Percentiles rank a stretch among this genome's conserved stretches.
Conservation (phyloP, 768 basidiomycete genomes). For the Podaxis rugospora region DNA sequence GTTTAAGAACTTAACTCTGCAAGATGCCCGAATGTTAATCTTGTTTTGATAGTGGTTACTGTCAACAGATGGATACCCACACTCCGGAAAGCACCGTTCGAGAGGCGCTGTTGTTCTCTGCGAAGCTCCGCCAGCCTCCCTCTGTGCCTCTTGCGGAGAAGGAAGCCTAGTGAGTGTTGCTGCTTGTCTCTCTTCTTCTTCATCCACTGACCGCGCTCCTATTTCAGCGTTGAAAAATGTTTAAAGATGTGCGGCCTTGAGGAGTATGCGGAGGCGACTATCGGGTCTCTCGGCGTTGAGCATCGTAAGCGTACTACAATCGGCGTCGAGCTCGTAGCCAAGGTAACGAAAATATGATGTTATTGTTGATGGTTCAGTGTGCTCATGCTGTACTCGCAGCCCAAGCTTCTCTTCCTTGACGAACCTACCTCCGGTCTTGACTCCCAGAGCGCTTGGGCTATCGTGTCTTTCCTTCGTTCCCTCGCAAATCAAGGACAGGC, state of each 20-base stretch:
- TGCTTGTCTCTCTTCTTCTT: neutral
- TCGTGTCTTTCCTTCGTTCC: slow-evolving; percentile 68
- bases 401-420: slow-evolving; percentile 80
- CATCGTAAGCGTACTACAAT: slow-evolving; percentile 82
- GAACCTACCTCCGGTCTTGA: slow-evolving; percentile 89
- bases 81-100: slow-evolving; percentile 74
- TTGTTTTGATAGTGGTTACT: slow-evolving; percentile 48
- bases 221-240: slow-evolving; percentile 38
- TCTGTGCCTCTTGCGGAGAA: slow-evolving; percentile 67
- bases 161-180: slow-evolving; percentile 62
- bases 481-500: slow-evolving; percentile 82
- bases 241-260: slow-evolving; percentile 64
- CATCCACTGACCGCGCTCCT: neutral
- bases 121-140: slow-evolving; percentile 72
- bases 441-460: slow-evolving; percentile 85
- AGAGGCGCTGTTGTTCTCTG: slow-evolving; percentile 80
- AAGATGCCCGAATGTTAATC: neutral
- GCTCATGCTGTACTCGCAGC: slow-evolving; percentile 34
- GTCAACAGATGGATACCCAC: slow-evolving; percentile 84
- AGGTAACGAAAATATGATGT: slow-evolving; percentile 35
- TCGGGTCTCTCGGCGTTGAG: slow-evolving; percentile 65
- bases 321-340: slow-evolving; percentile 84
- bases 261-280: slow-evolving; percentile 56
- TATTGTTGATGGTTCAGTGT: neutral
- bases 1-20: slow-evolving; percentile 3